Evolutionary conservation across 2,329 filamentous ascomycete species (phyloP).

Genomic region (Mycogone perniciosa): DNA sequence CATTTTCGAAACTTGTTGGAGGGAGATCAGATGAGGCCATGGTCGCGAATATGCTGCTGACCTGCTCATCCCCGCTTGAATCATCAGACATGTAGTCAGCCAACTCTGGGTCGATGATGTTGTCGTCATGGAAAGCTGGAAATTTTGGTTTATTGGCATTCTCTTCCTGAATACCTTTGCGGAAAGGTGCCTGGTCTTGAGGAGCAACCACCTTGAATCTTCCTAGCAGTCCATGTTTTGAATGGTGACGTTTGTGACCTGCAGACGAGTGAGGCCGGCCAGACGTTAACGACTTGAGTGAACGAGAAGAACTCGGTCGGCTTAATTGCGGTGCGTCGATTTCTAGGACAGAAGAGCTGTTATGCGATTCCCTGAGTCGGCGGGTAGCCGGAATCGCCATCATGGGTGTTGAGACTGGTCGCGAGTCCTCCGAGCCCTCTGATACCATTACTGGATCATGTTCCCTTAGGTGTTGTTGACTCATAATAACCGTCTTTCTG

Average conservation of each 20-base stretch:
- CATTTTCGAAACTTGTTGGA: conserved; percentile 63
- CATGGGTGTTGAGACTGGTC: conserved; percentile 59
- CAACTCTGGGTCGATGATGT: conserved; percentile 94
- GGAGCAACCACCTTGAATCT: conserved; percentile 59
- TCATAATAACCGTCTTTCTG: conserved; percentile 31
- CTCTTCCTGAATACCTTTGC: conserved; percentile 63
- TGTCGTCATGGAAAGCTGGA: conserved; percentile 95
- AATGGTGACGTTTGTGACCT: conserved; percentile 78
- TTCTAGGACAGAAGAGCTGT: conserved; percentile 83
- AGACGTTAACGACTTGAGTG: conserved; percentile 65
- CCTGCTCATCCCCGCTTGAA: conserved; percentile 87
- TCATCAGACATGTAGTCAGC: conserved; percentile 95
- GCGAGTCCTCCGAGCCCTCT: conserved; percentile 40
- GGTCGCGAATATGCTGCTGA: conserved; percentile 75
- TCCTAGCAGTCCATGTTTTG: conserved; percentile 76
- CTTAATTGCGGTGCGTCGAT: conserved; percentile 78
- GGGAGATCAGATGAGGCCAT: conserved; percentile 61
- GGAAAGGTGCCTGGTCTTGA: conserved; percentile 84
- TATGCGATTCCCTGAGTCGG: conserved; percentile 67
- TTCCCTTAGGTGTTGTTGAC: conserved; percentile 31
- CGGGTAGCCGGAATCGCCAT: conserved; percentile 64
- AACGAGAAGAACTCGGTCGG: conserved; percentile 89
- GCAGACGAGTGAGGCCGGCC: conserved; percentile 66
- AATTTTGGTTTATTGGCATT: conserved; percentile 59
- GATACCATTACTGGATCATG: conserved; percentile 35